These are phyloP conservation scores for Aquanectria penicillioides DNA, from an alignment of 2,329 filamentous ascomycete species.

Conservation along the genomic window DNA sequence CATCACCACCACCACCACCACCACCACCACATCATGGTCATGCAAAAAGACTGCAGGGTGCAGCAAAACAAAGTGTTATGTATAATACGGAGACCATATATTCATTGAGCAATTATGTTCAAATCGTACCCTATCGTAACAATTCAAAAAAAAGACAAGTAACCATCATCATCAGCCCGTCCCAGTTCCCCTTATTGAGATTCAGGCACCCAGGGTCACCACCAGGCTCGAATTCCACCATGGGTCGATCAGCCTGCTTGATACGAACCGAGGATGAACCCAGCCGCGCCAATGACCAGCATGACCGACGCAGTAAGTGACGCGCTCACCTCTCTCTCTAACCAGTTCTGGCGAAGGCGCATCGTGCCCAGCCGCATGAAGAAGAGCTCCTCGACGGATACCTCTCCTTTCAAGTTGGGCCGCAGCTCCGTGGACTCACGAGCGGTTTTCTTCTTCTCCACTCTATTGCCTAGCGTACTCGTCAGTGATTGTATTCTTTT, in stretches of 20 bases:
- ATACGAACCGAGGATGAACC: conserved; percentile 26
- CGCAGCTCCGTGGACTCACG: conserved; percentile 28
- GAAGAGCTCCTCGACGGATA: conserved; percentile 31
- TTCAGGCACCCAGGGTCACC: neutral
- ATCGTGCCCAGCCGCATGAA: conserved; percentile 31
- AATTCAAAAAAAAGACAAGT: conserved; percentile 6
- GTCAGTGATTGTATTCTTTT: neutral
- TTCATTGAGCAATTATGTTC: neutral
- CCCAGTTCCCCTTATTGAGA: neutral
- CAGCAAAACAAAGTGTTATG: neutral
- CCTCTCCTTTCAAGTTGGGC: conserved; percentile 26
- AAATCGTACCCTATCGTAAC: neutral
- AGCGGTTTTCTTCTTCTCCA: conserved; percentile 29
- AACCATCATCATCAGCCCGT: neutral
- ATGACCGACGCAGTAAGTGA: conserved; percentile 31
- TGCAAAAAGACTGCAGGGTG: too few species aligned
- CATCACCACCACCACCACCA: too few species aligned
- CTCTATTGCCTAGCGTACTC: conserved; percentile 28
- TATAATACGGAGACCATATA: neutral
- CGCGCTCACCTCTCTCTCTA: conserved; percentile 30
- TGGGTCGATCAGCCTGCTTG: conserved; percentile 27
- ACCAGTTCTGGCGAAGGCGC: conserved; percentile 27
- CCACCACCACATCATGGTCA: too few species aligned
- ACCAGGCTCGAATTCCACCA: conserved; percentile 2
- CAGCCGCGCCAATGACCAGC: conserved; percentile 32